A percentile compares a stretch with the other conserved stretches of the same genome.
Conservation (phyloP, 495 filamentous ascomycete genomes). For the Bacidia rubella region DNA sequence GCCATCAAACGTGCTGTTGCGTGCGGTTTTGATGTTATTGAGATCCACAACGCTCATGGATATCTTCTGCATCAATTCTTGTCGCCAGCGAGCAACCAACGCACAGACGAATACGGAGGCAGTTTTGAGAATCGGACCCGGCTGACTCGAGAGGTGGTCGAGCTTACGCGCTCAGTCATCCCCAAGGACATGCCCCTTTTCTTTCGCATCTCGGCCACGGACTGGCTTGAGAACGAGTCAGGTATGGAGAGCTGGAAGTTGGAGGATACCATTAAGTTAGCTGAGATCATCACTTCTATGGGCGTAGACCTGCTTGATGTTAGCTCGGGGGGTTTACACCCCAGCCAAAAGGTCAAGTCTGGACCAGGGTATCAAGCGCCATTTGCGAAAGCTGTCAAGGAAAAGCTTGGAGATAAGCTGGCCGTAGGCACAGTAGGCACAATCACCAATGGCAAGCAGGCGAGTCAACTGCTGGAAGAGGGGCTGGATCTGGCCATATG, state of each 20-base stretch:
- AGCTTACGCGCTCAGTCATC: conserved; percentile 29
- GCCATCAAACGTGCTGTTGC: conserved; percentile 41
- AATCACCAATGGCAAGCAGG: conserved; percentile 44
- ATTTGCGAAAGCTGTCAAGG: conserved; percentile 49
- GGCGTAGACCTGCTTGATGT: conserved; percentile 56
- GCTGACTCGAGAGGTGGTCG: conserved; percentile 38
- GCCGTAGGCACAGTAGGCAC: conserved; percentile 47
- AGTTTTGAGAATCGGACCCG: conserved; percentile 43
- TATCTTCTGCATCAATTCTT: conserved; percentile 58
- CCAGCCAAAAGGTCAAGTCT: conserved; percentile 41
- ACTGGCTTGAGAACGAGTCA: conserved; percentile 40
- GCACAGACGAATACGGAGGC: conserved; percentile 55
- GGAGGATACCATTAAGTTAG: conserved; percentile 42
- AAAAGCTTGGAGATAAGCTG: conserved; percentile 46
- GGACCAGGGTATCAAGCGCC: conserved; percentile 52
- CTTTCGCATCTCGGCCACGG: conserved; percentile 44
- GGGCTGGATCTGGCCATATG: conserved; percentile 46
- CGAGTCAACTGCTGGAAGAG: conserved; percentile 40
- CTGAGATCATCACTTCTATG: conserved; percentile 33
- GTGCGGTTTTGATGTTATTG: conserved; percentile 45
- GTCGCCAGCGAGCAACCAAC: conserved; percentile 43
- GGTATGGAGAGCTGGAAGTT: conserved; percentile 40
- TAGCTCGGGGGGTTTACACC: conserved; percentile 45
- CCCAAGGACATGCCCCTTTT: conserved; percentile 49
- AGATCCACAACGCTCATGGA: conserved; percentile 48